These are phyloP conservation scores for Dioscorea zingiberensis DNA, from an alignment of 106 monocot species.

Conservation along the genomic window DNA sequence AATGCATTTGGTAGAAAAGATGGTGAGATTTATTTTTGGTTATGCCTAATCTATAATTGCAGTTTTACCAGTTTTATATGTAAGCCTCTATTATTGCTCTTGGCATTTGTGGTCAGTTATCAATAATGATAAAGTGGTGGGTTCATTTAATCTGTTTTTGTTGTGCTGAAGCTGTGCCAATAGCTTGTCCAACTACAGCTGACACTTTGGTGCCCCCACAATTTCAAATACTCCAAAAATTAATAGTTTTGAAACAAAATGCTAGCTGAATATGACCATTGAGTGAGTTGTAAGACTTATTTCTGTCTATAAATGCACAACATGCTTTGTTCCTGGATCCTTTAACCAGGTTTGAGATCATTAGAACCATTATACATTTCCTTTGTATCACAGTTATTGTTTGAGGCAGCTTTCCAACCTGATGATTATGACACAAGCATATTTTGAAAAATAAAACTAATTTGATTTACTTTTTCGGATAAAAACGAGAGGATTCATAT, in stretches of 20 bases:
- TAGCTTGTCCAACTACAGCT: neutral
- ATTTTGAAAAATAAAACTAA: neutral
- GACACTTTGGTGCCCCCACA: neutral
- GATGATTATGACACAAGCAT: neutral
- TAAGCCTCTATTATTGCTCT: neutral
- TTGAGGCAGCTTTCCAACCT: neutral
- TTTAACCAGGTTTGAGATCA: too few relatives aligned
- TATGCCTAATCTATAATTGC: neutral
- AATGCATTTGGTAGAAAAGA: constrained; percentile 79
- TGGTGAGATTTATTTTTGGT: constrained; percentile 29
- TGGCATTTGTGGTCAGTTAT: neutral
- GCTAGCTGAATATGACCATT: too few relatives aligned
- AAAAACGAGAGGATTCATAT: too few relatives aligned
- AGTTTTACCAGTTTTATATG: neutral
- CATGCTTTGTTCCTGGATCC: too few relatives aligned
- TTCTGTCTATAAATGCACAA: too few relatives aligned
- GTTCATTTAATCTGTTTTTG: neutral
- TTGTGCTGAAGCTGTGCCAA: neutral
- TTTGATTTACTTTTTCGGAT: too few relatives aligned
- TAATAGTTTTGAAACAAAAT: too few relatives aligned
- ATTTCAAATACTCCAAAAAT: too few relatives aligned
- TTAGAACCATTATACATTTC: too few relatives aligned
- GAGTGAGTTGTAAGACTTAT: too few relatives aligned
- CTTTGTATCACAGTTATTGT: too few relatives aligned
- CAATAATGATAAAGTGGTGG: too few relatives aligned